Evolutionary conservation across 371 early-diverging fungal genomes (phyloP).

Genomic region (Saksenaea vasiformis): DNA sequence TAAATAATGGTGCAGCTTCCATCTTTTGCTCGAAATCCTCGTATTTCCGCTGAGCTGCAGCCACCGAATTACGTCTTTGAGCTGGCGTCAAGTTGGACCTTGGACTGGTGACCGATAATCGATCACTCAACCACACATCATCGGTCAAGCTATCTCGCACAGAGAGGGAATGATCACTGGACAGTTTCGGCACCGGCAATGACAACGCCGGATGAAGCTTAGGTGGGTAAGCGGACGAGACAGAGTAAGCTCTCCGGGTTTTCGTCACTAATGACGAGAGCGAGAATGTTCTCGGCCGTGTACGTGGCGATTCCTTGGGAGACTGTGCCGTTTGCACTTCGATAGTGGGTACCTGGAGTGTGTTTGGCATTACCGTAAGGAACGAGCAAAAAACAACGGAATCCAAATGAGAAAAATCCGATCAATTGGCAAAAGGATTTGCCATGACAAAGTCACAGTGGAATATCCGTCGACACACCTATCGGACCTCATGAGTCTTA

Average conservation of each 20-base stretch:
- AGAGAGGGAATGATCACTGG: constrained; percentile 10
- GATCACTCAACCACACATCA: constrained; percentile 15
- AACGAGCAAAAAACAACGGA: neutral
- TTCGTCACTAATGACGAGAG: constrained; percentile 40
- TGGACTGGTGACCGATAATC: neutral
- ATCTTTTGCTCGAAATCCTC: constrained; percentile 49
- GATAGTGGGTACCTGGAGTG: constrained; percentile 16
- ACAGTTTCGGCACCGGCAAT: constrained; percentile 21
- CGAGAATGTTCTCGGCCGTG: constrained; percentile 41
- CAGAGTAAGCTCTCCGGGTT: constrained; percentile 52
- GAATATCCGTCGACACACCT: too few relatives aligned
- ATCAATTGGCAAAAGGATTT: neutral
- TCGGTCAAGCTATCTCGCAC: constrained; percentile 8
- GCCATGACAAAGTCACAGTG: too few relatives aligned
- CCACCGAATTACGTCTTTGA: constrained; percentile 51
- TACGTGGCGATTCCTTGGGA: constrained; percentile 3
- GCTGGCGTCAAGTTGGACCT: constrained; percentile 37
- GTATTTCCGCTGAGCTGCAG: constrained; percentile 35
- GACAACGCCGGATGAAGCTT: constrained; percentile 24
- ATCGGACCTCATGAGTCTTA: too few relatives aligned
- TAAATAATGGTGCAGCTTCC: constrained; percentile 68
- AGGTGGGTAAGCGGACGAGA: constrained; percentile 48
- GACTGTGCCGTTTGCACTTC: constrained; percentile 24
- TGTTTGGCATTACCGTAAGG: neutral
- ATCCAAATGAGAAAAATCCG: neutral